Evolutionary conservation across 805 yeast species (phyloP).

Genomic region (Candida taoyuanica): DNA sequence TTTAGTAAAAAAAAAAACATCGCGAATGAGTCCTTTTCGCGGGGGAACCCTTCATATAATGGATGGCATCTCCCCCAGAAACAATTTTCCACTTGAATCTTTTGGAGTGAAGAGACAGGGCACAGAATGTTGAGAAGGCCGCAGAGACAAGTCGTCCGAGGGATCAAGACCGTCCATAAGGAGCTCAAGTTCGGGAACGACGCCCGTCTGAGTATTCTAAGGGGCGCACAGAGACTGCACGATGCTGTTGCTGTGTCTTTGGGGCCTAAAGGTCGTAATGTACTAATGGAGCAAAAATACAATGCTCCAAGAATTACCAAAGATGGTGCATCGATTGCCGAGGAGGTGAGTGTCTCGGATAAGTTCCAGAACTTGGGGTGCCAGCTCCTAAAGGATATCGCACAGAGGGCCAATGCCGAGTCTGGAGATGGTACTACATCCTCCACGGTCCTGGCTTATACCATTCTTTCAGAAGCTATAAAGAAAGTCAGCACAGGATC

Average conservation of each 20-base stretch:
- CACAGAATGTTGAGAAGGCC: conserved; percentile 7
- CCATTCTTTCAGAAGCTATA: conserved; percentile 91
- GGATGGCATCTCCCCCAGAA: too few relatives aligned
- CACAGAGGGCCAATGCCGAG: conserved; percentile 92
- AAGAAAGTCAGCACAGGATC: conserved; percentile 98
- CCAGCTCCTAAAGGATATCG: conserved; percentile 91
- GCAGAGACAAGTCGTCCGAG: conserved; percentile 11
- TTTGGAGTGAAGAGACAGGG: not conserved
- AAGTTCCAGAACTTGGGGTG: conserved; percentile 97
- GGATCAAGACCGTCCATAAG: conserved; percentile 51
- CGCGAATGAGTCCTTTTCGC: not conserved
- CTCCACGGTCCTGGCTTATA: conserved; percentile 93
- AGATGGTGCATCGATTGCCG: conserved; percentile 98
- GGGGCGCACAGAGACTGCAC: conserved; percentile 92
- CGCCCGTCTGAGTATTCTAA: conserved; percentile 90
- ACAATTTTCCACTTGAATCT: not conserved
- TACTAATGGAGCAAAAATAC: conserved; percentile 90
- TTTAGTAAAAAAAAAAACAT: too few relatives aligned
- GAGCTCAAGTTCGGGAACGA: conserved; percentile 96
- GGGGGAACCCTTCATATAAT: too few relatives aligned
- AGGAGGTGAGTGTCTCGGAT: conserved; percentile 74
- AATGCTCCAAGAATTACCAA: conserved; percentile 98
- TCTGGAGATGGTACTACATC: conserved; percentile 99
- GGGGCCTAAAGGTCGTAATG: conserved; percentile 98
- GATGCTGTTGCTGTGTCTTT: conserved; percentile 95